Conservation (phyloP, 352 stramenopile species). For the Pythium folliculosum region DNA sequence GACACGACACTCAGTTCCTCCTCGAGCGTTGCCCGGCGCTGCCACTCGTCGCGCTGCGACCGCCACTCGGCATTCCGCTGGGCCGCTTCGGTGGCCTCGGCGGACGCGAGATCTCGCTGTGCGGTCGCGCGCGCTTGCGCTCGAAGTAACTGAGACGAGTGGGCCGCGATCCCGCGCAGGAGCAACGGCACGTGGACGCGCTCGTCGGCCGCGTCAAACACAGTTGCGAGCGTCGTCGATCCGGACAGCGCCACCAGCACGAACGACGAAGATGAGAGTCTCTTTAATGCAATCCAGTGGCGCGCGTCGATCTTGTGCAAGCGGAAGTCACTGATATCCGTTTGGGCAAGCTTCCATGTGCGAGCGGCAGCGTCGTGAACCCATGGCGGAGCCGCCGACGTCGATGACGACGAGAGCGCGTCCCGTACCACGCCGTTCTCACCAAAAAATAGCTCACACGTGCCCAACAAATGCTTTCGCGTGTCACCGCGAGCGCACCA, state of each 20-base stretch:
- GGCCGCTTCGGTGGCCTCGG: neutral
- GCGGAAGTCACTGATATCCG: neutral
- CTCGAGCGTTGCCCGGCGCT: constrained; percentile 2
- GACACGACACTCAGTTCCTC: constrained; percentile 9
- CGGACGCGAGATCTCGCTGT: neutral
- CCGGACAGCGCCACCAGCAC: constrained; percentile 7
- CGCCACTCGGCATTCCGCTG: neutral
- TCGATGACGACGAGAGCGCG: neutral
- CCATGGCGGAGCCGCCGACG: constrained; percentile 10
- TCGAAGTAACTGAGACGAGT: neutral
- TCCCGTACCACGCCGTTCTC: neutral
- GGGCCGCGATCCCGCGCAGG: neutral
- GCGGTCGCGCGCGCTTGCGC: neutral
- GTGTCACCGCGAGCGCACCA: constrained; percentile 18
- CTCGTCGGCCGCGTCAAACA: constrained; percentile 22
- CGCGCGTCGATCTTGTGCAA: constrained; percentile 7
- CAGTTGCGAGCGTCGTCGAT: neutral
- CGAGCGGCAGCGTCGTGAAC: neutral
- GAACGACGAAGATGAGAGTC: neutral
- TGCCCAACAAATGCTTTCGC: constrained; percentile 10
- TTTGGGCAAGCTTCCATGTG: neutral
- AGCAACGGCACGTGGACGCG: constrained; percentile 14
- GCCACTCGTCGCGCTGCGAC: no score
- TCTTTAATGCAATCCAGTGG: constrained; percentile 3
- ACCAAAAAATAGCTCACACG: constrained; percentile 14